Percentiles rank a stretch among this genome's conserved stretches.
phyloP scores from a whole-genome alignment of 495 filamentous ascomycete species.

The Penicillium desertorum region DNA sequence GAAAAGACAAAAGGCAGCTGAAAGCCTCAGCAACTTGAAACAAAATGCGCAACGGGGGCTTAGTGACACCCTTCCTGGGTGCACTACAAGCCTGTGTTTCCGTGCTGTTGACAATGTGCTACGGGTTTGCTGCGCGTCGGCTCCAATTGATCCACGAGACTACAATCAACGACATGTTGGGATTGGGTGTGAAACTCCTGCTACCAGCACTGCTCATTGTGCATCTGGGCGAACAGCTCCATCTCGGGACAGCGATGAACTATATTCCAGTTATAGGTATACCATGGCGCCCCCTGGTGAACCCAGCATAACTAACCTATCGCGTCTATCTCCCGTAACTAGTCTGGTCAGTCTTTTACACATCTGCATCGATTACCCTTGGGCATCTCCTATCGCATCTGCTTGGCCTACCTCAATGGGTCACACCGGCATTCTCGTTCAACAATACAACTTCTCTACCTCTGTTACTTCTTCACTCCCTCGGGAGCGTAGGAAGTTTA shows the following conservation, averaged over 20 bases:
- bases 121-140: not conserved
- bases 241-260: not conserved
- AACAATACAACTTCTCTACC: not conserved
- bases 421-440: not conserved
- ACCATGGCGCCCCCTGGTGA: not conserved
- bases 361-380: not conserved
- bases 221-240: not conserved
- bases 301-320: not conserved
- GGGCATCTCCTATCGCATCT: not conserved
- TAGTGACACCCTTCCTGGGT: not conserved
- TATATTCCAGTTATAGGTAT: not conserved
- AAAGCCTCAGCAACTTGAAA: not conserved
- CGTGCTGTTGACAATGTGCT: not conserved
- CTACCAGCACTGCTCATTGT: not conserved
- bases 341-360: not conserved
- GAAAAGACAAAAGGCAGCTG: too few species aligned
- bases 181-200: not conserved
- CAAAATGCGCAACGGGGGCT: not conserved
- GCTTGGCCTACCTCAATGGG: not conserved
- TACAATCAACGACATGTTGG: not conserved
- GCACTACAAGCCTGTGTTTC: not conserved
- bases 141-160: not conserved
- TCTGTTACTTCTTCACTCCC: not conserved
- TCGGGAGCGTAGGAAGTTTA: not conserved
- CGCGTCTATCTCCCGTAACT: not conserved